Evolutionary conservation across 768 basidiomycete species (phyloP).

Genomic region (Antrodiella citrinella): DNA sequence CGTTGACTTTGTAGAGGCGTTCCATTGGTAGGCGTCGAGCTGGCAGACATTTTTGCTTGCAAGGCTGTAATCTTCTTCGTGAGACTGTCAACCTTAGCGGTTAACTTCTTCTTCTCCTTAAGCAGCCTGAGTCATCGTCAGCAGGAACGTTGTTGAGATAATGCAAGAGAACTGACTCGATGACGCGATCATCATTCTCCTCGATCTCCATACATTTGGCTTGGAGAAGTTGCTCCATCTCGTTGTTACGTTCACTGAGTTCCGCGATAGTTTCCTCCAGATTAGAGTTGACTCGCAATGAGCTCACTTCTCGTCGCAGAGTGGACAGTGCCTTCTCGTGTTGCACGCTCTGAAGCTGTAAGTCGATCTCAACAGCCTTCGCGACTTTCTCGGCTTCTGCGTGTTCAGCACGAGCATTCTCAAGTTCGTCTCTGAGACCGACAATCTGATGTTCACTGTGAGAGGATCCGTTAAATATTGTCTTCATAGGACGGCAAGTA

Average conservation of each 20-base stretch:
- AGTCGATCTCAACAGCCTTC: conserved; percentile 57
- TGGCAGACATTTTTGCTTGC: conserved; percentile 54
- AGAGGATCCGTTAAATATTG: conserved; percentile 1
- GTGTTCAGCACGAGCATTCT: conserved; percentile 33
- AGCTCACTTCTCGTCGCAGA: conserved; percentile 48
- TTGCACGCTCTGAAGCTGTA: conserved; percentile 56
- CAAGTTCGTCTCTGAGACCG: conserved; percentile 32
- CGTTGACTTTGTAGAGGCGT: conserved; percentile 6
- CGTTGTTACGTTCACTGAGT: conserved; percentile 60
- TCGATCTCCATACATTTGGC: conserved; percentile 73
- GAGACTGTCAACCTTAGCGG: conserved; percentile 59
- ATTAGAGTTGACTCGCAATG: conserved; percentile 44
- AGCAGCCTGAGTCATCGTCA: conserved; percentile 40
- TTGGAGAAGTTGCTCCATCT: conserved; percentile 68
- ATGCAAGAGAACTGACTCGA: conserved; percentile 51
- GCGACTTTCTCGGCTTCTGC: conserved; percentile 48
- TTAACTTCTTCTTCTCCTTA: conserved; percentile 75
- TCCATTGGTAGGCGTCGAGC: conserved; percentile 14
- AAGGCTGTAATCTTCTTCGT: conserved; percentile 66
- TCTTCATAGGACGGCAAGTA: conserved; percentile 15
- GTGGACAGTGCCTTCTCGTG: conserved; percentile 56
- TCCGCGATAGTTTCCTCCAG: conserved; percentile 48
- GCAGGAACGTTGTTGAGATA: not conserved
- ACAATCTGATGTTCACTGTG: conserved; percentile 40
- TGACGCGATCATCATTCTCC: conserved; percentile 73